phyloP scores from a whole-genome alignment of 257 asterid species.

The Nicotiana undulata region DNA sequence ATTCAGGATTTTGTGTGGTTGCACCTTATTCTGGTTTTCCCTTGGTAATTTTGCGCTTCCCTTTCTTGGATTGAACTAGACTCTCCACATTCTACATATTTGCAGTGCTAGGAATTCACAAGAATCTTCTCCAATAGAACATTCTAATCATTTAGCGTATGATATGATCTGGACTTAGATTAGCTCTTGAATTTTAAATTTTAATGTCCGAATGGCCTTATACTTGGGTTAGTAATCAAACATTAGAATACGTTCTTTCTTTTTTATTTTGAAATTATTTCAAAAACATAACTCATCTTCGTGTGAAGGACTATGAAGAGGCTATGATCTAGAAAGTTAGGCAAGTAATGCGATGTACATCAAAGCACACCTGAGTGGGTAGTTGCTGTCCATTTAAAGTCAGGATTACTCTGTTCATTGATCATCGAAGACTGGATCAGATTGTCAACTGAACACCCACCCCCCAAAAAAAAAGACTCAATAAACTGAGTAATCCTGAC shows the following conservation, averaged over 20 bases:
- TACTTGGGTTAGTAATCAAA: background rate
- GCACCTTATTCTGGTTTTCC: background rate
- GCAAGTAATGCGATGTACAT: no score
- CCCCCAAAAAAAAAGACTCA: background rate
- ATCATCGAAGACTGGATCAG: background rate
- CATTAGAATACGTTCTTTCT: background rate
- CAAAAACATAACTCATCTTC: background rate
- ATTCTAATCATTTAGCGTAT: background rate
- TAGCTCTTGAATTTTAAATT: background rate
- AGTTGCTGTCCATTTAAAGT: no score
- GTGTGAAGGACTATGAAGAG: no score
- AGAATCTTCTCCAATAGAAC: background rate
- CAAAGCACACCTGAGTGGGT: no score
- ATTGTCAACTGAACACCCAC: background rate
- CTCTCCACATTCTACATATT: background rate
- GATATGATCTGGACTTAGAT: background rate
- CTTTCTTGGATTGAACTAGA: background rate
- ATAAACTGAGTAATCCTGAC: background rate
- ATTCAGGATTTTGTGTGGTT: slow-evolving; percentile 1
- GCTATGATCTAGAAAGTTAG: no score
- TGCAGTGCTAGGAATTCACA: background rate
- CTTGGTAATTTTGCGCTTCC: background rate
- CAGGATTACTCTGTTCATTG: no score
- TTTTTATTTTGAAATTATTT: background rate
- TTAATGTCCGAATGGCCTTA: background rate